Evolutionary conservation across 2,329 filamentous ascomycete genomes (phyloP), one percentile per base, ranked within the genome.

Genomic region (Monilinia polystroma): DNA sequence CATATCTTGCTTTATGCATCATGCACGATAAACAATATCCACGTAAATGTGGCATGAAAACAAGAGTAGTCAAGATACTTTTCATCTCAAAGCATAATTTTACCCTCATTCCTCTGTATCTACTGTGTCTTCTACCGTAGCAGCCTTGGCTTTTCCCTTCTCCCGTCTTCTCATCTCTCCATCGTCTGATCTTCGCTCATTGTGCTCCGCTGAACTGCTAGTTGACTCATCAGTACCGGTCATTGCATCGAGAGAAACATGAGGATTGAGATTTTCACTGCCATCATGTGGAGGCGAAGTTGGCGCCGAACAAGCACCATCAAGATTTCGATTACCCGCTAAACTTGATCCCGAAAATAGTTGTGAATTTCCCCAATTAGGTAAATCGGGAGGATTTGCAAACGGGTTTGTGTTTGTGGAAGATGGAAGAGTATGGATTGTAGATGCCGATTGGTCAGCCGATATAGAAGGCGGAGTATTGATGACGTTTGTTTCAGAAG

Each of bases 91-190:
- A 20, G 55, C 45, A 60, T 38, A 4, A 51, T 26, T 5, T 60
- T 43, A 23, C 26, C 12, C 29, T 64, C 38, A 64, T 45, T 77
- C 78, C 1, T 76, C 75, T 38, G 80, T 78, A 64, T 81, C 80
- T 2, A 72, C 73, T 12, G 73, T 78, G 64, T 83, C 82, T 70
- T 83, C 81, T 7, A 84, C 77, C 4, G 81, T 82, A 14, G 77
- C 82, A 5, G 80, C 80, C 67, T 75, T 82, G 1, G 75, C 80
- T 70, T 82, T 84, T 10, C 79, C 79, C 71, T 82, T 82, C 14
- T 70, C 71, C 57, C 67, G 70, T 23, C 57, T 66, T 23, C 45
- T 60, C 38, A 71, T 66, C 35, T 68, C 72, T 20, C 70, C 68
- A 6, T 68, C 68, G 8, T 68, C 63, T 29, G 58, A 26, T 49